Evolutionary conservation across 2,329 filamentous ascomycete species (phyloP), one percentile per base, ranked within the genome.

Genomic region (Chalaropsis thielavioides): DNA sequence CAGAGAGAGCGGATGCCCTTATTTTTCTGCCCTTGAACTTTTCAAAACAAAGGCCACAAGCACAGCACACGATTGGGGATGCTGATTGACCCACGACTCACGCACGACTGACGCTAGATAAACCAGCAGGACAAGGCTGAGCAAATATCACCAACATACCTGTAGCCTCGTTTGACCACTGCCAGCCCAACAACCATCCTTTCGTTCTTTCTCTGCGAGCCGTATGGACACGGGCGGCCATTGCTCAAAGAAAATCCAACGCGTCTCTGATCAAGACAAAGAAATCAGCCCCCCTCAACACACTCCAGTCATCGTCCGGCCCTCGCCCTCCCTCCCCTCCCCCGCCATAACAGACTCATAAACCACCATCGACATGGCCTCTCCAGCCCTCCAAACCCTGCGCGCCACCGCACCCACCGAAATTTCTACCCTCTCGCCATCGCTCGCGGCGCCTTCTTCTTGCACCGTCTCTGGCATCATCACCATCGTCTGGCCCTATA

Each of bases 401-500:
- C 69, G 43, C 72, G 73, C 64, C 70, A 72, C 17, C 72, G 74
- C 59, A 13, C 63, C 66, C 27, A 81, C 80, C 10, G 76, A 82
- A 19, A 86, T 87, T 69, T 78, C 83, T 7, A 76, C 82, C 67
- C 76, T 87, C 41, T 72, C 70, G 41, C 82, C 83, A 5, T 75
- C 78, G 8, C 70, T 84, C 5, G 65, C 74, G 15, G 72, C 79
- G 13, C 72, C 74, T 27, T 66, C 71, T 1, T 72, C 75, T 5
- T 76, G 76, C 67, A 76, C 77, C 13, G 75, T 96, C 40, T 81
- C 83, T 66, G 91, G 89, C 46, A 79, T 88, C 17, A 83, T 96
- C 24, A 92, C 90, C 8, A 83, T 97, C 43, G 85, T 90, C 66
- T 97, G 92, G 92, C 92, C 92, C 0, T 96, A 90, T 74, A 96